Base-by-base conservation (phyloP, 768 basidiomycete species). In the Solioccasus polychromus region DNA sequence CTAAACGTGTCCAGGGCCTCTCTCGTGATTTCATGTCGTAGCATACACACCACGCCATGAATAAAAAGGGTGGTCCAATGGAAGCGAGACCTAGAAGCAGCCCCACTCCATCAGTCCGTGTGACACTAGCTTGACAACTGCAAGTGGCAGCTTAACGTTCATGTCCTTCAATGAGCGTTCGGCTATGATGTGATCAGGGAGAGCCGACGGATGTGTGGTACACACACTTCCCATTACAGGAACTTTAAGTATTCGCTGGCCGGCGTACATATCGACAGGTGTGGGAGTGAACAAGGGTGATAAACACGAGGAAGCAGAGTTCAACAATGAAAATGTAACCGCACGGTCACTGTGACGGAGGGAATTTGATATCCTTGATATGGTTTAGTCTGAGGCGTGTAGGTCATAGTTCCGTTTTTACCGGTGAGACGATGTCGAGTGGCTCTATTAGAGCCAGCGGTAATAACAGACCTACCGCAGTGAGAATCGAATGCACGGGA, bases 271-370 rank as follows among this genome's bases (percentile, higher is more conserved):
- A n/a, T 26, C 25, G 14, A 44, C 50, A 52, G 20, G 44, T 40
- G 53, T 60, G 56, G 47, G 59, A 50, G 58, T 30, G 40, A 31
- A 19, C 15, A 46, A 39, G 37, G 52, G 30, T 35, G 32, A 26
- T 18, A 34, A 35, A 22, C 39, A 48, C 46, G 59, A 50, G 37
- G 45, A 55, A 47, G 35, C 20, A 40, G 30, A 22, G 31, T 35
- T 42, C 31, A 17, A 30, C 25, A 22, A 34, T 35, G 42, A 26
- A 54, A 42, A 15, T n/a, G n/a, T 26, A 18, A 39, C 26, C 24
- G 30, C 37, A 8, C 12, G 8, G 28, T 28, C 8, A 28, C 8
- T 12, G 28, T 37, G 15, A 8, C 35, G 22, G 38, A 31, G 48
- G 49, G 42, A 54, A 48, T 49, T 51, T 38, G 34, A 35, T 35